Evolutionary conservation across 768 basidiomycete genomes (phyloP).

Genomic region (Ramaria rubella): DNA sequence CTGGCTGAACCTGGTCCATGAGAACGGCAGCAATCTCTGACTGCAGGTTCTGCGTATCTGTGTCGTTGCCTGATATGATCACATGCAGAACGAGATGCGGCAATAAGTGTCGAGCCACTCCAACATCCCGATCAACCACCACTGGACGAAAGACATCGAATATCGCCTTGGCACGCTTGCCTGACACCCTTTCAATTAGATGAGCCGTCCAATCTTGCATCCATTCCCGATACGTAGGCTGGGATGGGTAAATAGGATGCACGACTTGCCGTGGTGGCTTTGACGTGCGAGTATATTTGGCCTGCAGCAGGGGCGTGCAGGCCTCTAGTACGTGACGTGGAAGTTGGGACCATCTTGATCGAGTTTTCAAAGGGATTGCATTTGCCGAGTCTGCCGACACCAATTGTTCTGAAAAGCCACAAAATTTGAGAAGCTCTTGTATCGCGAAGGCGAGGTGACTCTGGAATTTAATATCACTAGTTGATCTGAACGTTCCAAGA

Average conservation of each 20-base stretch:
- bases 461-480: conserved; percentile 91
- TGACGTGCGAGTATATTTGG: conserved; percentile 50
- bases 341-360: conserved; percentile 70
- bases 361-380: conserved; percentile 56
- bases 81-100: conserved; percentile 89
- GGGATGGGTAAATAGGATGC: conserved; percentile 73
- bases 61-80: conserved; percentile 65
- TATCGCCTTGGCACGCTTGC: conserved; percentile 52
- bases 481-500: conserved; percentile 85
- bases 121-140: conserved; percentile 81
- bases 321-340: conserved; percentile 83
- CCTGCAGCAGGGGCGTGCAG: conserved; percentile 74
- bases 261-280: conserved; percentile 28
- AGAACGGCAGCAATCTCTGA: conserved; percentile 75
- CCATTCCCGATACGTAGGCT: conserved; percentile 92
- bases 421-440: conserved; percentile 83
- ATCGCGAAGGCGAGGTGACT: conserved; percentile 84
- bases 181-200: conserved; percentile 63
- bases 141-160: conserved; percentile 76
- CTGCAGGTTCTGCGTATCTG: conserved; percentile 58
- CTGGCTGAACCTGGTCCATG: conserved; percentile 71
- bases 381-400: conserved; percentile 38
- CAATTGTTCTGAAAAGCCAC: conserved; percentile 76
- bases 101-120: conserved; percentile 86
- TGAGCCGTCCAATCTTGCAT: conserved; percentile 82